Evolutionary conservation across 2,329 filamentous ascomycete genomes (phyloP), one percentile per base, ranked within the genome.

Genomic region (Penicillium palitans): DNA sequence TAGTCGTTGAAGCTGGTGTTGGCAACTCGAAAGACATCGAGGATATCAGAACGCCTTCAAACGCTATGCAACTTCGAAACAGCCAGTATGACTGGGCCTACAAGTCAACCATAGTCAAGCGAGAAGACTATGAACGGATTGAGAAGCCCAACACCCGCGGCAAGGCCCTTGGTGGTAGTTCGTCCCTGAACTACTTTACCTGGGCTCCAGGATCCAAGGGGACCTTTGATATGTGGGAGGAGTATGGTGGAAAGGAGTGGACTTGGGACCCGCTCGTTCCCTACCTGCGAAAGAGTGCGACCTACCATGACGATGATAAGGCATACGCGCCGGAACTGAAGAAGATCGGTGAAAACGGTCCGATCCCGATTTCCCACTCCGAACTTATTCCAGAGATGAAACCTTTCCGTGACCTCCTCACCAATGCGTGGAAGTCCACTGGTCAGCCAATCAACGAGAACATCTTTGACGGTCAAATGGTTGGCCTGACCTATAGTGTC

Each of bases 81-180:
- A 83, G 80, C 68, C 72, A 84, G 66, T 80, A 85, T 64, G 84
- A 87, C 70, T 87, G 83, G 83, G 76, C 76, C 0, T 87, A 86
- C 72, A 86, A 87, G 74, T 83, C 83, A 2, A 86, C 83, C 31
- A 80, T 87, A 73, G 80, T 87, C 67, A 79, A 85, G 49, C 68
- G 69, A n/a, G 66, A 69, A 12, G 69, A 87, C 64, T 87, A 87
- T 66, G 81, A 81, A 51, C 82, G 85, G 12, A 75, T 87, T 39
- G 84, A 87, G 68, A 86, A 87, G 74, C 84, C 84, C 46, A 87
- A 87, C 67, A 86, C 84, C 10, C 79, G 84, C 41, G 82, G 85
- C 10, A 85, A 84, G 71, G 78, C 78, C 2, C 81, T 87, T 0
- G 85, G 85, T 37, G 85, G 85, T 17, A 84, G 81, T 59, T 82